phyloP scores from a whole-genome alignment of 768 basidiomycete genomes.

The Exsudoporus frostii region DNA sequence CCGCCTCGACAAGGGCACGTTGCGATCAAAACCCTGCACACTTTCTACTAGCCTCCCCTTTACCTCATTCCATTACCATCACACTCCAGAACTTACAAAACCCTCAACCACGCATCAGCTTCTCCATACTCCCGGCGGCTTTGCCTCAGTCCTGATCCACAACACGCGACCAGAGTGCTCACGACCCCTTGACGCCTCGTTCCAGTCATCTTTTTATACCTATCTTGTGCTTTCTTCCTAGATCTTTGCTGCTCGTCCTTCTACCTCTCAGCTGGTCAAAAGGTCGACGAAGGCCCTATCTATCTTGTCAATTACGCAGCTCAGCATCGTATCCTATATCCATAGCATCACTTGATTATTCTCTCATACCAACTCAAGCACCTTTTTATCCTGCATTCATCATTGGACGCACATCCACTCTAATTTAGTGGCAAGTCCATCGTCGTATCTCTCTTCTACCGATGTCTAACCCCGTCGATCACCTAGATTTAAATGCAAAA shows the following conservation, averaged over 20 bases:
- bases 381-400: conserved; percentile 49
- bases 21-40: conserved; percentile 69
- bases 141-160: conserved; percentile 30
- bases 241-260: conserved; percentile 40
- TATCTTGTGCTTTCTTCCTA: conserved; percentile 42
- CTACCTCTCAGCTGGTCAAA: conserved; percentile 33
- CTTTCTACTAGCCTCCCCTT: conserved; percentile 51
- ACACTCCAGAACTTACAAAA: conserved; percentile 31
- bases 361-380: conserved; percentile 39
- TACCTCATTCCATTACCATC: conserved; percentile 51
- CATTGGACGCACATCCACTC: conserved; percentile 39
- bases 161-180: conserved; percentile 45
- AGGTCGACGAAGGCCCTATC: conserved; percentile 37
- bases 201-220: conserved; percentile 50
- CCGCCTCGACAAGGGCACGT: conserved; percentile 66
- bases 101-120: conserved; percentile 38
- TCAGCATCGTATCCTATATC: conserved; percentile 40
- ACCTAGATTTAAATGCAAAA: conserved; percentile 64
- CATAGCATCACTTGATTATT: conserved; percentile 48
- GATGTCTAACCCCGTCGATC: conserved; percentile 25
- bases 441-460: conserved; percentile 8
- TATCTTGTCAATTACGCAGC: conserved; percentile 38
- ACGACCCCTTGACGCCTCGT: conserved; percentile 56
- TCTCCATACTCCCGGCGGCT: conserved; percentile 25
- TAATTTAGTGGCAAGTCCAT: conserved; percentile 47